Conservation (phyloP, 257 asterid genomes). For the Asclepias syriaca region DNA sequence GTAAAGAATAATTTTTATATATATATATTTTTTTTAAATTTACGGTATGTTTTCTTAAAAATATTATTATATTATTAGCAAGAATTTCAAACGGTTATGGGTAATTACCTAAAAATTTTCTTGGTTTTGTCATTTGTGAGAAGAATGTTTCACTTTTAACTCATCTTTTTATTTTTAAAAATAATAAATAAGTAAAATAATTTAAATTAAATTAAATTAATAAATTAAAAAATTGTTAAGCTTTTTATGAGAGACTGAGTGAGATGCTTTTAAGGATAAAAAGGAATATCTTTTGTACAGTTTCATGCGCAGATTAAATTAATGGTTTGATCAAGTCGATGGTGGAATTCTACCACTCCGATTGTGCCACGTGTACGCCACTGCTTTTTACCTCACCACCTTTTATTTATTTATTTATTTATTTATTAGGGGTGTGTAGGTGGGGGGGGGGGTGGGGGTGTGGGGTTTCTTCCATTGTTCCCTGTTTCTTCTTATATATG, state of each 20-base stretch:
- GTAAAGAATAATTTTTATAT: neutral
- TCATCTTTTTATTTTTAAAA: no score
- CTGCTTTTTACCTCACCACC: constrained; percentile 20
- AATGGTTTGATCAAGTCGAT: constrained; percentile 3
- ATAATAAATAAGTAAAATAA: no score
- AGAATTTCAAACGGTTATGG: constrained; percentile 19
- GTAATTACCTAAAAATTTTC: constrained; percentile 5
- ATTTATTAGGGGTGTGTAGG: no score
- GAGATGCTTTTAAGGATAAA: constrained; percentile 47
- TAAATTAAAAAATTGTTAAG: constrained; percentile 24
- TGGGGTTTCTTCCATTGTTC: constrained; percentile 6
- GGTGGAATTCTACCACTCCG: neutral
- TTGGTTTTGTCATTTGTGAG: constrained; percentile 21
- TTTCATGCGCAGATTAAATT: constrained; percentile 30
- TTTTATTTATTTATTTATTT: constrained; percentile 2
- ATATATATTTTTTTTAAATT: no score
- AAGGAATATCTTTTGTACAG: constrained; percentile 21
- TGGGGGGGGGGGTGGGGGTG: no score
- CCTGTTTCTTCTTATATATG: neutral
- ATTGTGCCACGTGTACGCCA: constrained; percentile 20
- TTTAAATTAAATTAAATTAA: neutral
- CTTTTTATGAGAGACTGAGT: constrained; percentile 37
- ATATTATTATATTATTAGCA: neutral
- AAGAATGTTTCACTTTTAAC: constrained; percentile 4
- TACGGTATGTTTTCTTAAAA: no score